Conservation (phyloP, 352 stramenopile genomes). For the Phytopythium kandeliae region DNA sequence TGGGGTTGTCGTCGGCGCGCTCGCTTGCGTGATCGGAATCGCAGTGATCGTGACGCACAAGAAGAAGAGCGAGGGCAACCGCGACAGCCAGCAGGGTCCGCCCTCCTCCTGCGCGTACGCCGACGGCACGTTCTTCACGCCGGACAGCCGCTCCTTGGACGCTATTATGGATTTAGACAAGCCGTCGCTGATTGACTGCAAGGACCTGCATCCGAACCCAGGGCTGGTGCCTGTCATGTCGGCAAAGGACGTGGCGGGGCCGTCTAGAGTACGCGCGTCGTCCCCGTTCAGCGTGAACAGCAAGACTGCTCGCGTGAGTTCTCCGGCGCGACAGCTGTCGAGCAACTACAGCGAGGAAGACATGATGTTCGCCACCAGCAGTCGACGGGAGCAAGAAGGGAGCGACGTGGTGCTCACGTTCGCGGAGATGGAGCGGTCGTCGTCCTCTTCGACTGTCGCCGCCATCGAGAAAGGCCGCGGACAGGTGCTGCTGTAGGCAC, state of each 20-base stretch:
- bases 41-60: constrained; percentile 42
- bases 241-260: constrained; percentile 14
- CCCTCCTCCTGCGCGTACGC: constrained; percentile 24
- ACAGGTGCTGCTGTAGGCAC: constrained; percentile 20
- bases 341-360: constrained; percentile 15
- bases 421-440: constrained; percentile 12
- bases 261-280: constrained; percentile 9
- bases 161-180: constrained; percentile 10
- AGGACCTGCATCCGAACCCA: not conserved
- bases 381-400: constrained; percentile 9
- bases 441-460: constrained; percentile 7
- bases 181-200: not conserved
- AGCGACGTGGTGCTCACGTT: constrained; percentile 25
- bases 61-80: constrained; percentile 11
- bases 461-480: constrained; percentile 1
- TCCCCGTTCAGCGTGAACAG: constrained; percentile 17
- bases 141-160: constrained; percentile 16
- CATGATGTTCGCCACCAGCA: constrained; percentile 20
- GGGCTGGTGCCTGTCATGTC: not conserved
- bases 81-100: constrained; percentile 2
- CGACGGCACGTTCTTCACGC: constrained; percentile 15
- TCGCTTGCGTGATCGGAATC: constrained; percentile 31
- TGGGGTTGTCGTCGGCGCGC: constrained; percentile 15
- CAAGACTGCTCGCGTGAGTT: constrained; percentile 23
- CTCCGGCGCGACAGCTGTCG: constrained; percentile 9